Conservation (phyloP, 2,329 filamentous ascomycete genomes). For the Colletotrichum higginsianum region DNA sequence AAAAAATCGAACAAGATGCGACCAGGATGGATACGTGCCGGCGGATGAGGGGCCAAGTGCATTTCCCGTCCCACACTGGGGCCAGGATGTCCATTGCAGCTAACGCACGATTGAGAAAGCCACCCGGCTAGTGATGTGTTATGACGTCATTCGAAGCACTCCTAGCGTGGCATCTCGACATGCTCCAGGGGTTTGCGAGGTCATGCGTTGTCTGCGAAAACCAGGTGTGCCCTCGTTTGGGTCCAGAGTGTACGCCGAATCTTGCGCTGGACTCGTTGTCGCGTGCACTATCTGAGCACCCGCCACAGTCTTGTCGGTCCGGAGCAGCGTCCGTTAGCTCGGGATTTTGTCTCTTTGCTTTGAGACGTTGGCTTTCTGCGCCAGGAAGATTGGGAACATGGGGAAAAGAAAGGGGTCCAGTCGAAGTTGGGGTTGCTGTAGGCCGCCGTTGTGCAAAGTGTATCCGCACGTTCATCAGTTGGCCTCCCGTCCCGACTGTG, state of each 20-base stretch:
- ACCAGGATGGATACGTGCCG: neutral
- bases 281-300: conserved; percentile 2
- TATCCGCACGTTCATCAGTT: neutral
- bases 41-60: neutral
- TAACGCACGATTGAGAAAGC: conserved; percentile 15
- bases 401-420: conserved; percentile 7
- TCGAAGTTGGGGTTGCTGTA: neutral
- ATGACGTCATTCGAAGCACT: conserved; percentile 32
- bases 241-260: neutral
- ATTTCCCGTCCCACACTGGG: conserved; percentile 3
- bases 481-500: neutral
- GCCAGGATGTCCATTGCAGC: conserved; percentile 7
- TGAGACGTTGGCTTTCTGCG: conserved; percentile 11
- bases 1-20: neutral
- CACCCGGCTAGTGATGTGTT: conserved; percentile 7
- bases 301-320: conserved; percentile 2
- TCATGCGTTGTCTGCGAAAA: conserved; percentile 34
- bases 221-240: conserved; percentile 4
- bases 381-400: neutral
- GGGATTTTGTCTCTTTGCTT: conserved; percentile 3
- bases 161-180: conserved; percentile 19
- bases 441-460: neutral
- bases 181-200: conserved; percentile 32
- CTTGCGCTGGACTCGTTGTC: neutral
- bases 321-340: conserved; percentile 40